phyloP scores from a whole-genome alignment of 2,329 filamentous ascomycete species.

The Fusarium bactridioides region DNA sequence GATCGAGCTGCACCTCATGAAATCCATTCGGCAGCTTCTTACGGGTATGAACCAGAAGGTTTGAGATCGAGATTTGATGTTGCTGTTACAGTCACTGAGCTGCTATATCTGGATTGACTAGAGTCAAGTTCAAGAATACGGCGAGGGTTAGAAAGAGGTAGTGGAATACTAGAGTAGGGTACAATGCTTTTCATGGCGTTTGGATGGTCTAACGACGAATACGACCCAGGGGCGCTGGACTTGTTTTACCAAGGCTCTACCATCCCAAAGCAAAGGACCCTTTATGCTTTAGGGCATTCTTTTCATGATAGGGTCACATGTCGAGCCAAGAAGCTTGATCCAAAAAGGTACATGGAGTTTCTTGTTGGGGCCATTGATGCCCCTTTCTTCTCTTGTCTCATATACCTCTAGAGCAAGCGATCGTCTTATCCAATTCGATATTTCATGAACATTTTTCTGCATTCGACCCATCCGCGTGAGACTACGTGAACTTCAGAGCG shows the following conservation, averaged over 20 bases:
- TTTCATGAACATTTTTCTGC: conserved; percentile 6
- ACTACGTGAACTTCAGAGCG: not conserved
- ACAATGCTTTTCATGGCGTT: conserved; percentile 37
- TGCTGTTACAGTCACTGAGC: not conserved
- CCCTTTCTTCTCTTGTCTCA: conserved; percentile 29
- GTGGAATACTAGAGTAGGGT: conserved; percentile 15
- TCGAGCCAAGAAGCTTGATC: conserved; percentile 15
- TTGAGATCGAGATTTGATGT: conserved; percentile 13
- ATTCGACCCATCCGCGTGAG: not conserved
- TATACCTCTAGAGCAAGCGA: conserved; percentile 42
- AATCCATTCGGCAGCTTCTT: conserved; percentile 51
- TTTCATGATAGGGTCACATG: conserved; percentile 10
- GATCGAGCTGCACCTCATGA: conserved; percentile 53
- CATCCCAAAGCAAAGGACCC: conserved; percentile 6
- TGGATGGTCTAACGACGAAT: conserved; percentile 39
- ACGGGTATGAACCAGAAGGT: conserved; percentile 52
- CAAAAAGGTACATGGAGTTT: conserved; percentile 30
- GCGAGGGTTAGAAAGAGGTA: conserved; percentile 5
- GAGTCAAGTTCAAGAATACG: not conserved
- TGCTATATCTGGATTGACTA: not conserved
- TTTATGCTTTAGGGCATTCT: not conserved
- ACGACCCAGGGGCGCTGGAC: conserved; percentile 36
- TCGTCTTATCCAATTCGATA: conserved; percentile 30
- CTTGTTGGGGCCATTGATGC: conserved; percentile 16
- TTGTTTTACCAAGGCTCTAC: conserved; percentile 20